These are phyloP conservation scores for Telfairia occidentalis DNA, from an alignment of 331 rosid species.

Conservation along the genomic window DNA sequence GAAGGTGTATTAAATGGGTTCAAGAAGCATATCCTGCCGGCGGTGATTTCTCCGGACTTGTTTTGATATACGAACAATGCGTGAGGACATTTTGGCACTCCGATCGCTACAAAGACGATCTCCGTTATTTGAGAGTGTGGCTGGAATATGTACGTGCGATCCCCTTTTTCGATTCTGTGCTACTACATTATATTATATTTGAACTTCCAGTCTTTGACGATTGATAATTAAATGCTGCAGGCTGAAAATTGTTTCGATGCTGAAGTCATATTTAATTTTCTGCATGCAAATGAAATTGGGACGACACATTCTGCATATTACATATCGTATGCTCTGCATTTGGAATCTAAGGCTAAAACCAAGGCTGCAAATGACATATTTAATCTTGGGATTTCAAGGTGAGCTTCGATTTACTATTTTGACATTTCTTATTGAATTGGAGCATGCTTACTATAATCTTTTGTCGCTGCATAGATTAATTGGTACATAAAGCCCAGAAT, in stretches of 20 bases:
- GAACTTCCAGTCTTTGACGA: background rate
- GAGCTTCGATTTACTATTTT: background rate
- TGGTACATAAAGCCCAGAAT: background rate
- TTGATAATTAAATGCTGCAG: conserved; percentile 33
- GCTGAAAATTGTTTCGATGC: conserved; percentile 78
- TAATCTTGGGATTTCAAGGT: conserved; percentile 76
- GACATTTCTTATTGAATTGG: background rate
- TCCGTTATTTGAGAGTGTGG: conserved; percentile 93
- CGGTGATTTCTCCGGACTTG: conserved; percentile 74
- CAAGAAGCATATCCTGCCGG: conserved; percentile 95
- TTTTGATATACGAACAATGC: conserved; percentile 83
- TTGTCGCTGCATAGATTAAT: background rate
- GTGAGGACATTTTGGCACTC: conserved; percentile 89
- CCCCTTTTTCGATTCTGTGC: background rate
- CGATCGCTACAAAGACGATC: conserved; percentile 63
- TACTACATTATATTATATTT: background rate
- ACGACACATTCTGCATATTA: conserved; percentile 62
- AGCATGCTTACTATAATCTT: background rate
- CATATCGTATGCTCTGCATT: conserved; percentile 51
- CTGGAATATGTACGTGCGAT: conserved; percentile 61
- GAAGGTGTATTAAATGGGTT: conserved; percentile 90
- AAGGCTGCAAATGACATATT: conserved; percentile 65
- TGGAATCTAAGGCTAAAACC: conserved; percentile 63
- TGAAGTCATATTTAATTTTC: conserved; percentile 54
- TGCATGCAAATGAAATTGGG: conserved; percentile 73